Base-by-base conservation (phyloP, 1,139 yeast species). In the Saccharomycopsis crataegensis region DNA sequence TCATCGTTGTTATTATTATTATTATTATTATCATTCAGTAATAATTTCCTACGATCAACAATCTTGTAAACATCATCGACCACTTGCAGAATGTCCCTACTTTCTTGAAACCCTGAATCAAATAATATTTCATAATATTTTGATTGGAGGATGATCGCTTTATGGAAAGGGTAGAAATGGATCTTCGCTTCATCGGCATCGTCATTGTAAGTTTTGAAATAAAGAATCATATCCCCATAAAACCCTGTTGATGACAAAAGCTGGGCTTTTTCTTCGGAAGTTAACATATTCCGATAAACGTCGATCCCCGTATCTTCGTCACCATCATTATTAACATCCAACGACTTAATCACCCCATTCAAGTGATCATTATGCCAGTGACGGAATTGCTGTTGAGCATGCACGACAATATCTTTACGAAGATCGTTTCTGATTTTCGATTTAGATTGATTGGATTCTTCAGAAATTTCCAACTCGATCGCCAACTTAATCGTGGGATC, bases 101-200 rank as follows among this genome's bases (percentile, higher is more conserved):
- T 31, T 43, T 43, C 46, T 22, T 43, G 34, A 6, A 43, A 75
- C 17, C 68, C 65, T 2, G 87, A 80, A 28, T 73, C 67, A 62
- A 86, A 81, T 84, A 85, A 78, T 5, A 82, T 75, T 55, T 75
- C 79, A 63, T 80, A 86, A 64, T 83, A 86, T 48, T 79, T 86
- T 1, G 86, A 78, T 48, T 90, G 67, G 8, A 75, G 68, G 42
- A 86, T 64, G 55, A 86, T 76, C 0, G 86, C 75, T 51, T 81
- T 72, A 64, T 86, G 87, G 6, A 76, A 81, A 0, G 93, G 89
- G 61, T 79, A 85, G 57, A 72, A 75, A 0, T 31, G 37, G 11
- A 8, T 17, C 34, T 46, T 14, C 11, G 22, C 16, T 64, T 61
- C n/a, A 22, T 46, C 65, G 49, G 71, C 76, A 28, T 48, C 50